These are phyloP conservation scores for Penicillium sp. DNA, from an alignment of 2,329 filamentous ascomycete species.

Conservation along the genomic window DNA sequence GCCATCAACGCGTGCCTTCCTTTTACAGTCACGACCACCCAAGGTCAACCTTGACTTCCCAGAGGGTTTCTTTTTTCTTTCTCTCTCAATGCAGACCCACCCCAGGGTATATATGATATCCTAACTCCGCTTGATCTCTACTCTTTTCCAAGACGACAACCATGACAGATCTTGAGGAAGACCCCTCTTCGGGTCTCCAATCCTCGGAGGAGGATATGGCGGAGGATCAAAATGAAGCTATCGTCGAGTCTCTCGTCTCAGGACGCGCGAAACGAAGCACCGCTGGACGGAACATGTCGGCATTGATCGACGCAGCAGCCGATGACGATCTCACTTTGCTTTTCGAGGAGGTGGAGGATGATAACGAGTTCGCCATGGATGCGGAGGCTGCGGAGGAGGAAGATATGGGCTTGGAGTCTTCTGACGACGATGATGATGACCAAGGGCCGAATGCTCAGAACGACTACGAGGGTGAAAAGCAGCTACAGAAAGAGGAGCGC, in stretches of 20 bases:
- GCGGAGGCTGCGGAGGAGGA: slow-evolving; percentile 59
- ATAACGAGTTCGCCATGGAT: slow-evolving; percentile 47
- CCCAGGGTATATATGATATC: too few relatives aligned
- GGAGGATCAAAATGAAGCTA: slow-evolving; percentile 14
- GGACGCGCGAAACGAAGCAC: slow-evolving; percentile 74
- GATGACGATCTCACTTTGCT: slow-evolving; percentile 67
- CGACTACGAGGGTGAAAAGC: slow-evolving; percentile 84
- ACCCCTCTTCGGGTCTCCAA: slow-evolving; percentile 32
- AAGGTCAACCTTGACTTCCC: background rate
- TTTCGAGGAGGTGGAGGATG: slow-evolving; percentile 68
- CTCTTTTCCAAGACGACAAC: background rate
- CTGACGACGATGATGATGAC: slow-evolving; percentile 81
- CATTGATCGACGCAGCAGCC: slow-evolving; percentile 74
- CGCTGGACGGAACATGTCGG: slow-evolving; percentile 81
- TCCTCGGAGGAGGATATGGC: slow-evolving; percentile 28
- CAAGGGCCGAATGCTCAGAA: slow-evolving; percentile 59
- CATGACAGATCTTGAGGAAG: slow-evolving; percentile 31
- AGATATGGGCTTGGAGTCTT: slow-evolving; percentile 85
- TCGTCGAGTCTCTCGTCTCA: slow-evolving; percentile 38
- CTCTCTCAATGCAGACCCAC: background rate
- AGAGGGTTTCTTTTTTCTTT: background rate
- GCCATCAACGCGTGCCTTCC: background rate
- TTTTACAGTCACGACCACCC: background rate
- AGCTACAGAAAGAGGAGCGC: slow-evolving; percentile 75
- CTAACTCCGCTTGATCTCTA: background rate